Evolutionary conservation across 2,329 filamentous ascomycete species (phyloP), one percentile per base, ranked within the genome.

Genomic region (Pseudocercospora macadamiae): DNA sequence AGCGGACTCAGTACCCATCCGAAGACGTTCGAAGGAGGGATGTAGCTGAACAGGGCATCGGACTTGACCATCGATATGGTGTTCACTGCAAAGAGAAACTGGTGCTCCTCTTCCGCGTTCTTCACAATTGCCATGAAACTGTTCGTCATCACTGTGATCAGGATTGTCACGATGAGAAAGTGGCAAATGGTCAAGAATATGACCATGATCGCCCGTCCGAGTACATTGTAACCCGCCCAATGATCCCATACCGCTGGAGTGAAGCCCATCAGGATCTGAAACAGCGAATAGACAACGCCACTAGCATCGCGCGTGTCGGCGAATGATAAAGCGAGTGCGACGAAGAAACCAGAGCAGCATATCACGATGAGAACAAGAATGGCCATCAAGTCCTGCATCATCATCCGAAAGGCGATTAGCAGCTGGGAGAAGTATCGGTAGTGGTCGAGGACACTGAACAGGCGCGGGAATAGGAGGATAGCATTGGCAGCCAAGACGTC

Each of bases 11-110:
- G 79, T 0, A 93, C 72, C 93, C 93, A 97, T 1, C 91, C 93
- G 63, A 97, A 83, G 26, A 97, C 89, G 71, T 97, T 97, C 12
- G 90, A 89, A 0, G 93, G 93, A 1, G 93, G 90, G 61, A 97
- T 85, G 72, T 97, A 97, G 3, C 91, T 96, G 79, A 97, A 97
- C 0, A 97, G 80, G 0, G 92, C 90, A 73, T 97, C 93, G n/a
- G 95, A 96, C 75, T 97, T 97, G 65, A 97, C 93, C 90, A 96
- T 96, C 3, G 91, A 96, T 51, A 97, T 96, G 3, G 93, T 96
- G 71, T 97, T 97, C 73, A 97, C 92, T 0, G 93, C 93, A 70
- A 97, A 97, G 2, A 97, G 77, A 71, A 96, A 97, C 64, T 88
- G 86, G 67, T 97, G 93, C 75, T 97, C 93, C 73, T 97, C 89